These are phyloP conservation scores for Pleurotus sapidus DNA, from an alignment of 768 basidiomycete species.

Conservation along the genomic window DNA sequence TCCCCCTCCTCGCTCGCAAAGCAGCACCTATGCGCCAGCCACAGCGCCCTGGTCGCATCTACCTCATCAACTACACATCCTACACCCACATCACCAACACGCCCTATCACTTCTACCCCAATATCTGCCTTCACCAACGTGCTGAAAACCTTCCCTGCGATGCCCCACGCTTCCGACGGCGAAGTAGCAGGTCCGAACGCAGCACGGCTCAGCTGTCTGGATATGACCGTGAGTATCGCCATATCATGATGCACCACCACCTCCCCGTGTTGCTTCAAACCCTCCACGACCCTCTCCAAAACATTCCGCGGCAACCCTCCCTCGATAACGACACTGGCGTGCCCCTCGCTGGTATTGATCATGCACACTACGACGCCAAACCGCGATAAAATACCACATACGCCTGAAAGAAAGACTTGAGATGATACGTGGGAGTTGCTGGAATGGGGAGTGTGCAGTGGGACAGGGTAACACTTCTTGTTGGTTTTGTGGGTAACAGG, in stretches of 20 bases:
- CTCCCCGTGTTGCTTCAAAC: not conserved
- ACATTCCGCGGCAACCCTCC: not conserved
- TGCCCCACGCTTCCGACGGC: not conserved
- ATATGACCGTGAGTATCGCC: not conserved
- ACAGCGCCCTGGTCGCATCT: not conserved
- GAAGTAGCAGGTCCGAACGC: not conserved
- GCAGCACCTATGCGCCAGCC: conserved; percentile 5
- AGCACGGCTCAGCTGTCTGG: not conserved
- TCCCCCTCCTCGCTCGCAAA: not conserved
- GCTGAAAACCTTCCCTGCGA: not conserved
- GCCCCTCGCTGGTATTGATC: conserved; percentile 2
- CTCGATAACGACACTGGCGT: conserved; percentile 4
- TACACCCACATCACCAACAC: conserved; percentile 3
- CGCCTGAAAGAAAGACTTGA: not conserved
- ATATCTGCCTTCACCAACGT: not conserved
- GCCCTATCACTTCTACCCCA: not conserved
- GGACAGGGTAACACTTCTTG: not conserved
- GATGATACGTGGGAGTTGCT: too few species aligned
- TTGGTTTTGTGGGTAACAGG: too few species aligned
- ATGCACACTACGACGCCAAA: conserved; percentile 1
- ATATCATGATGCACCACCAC: conserved; percentile 3
- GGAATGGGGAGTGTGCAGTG: not conserved
- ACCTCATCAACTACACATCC: conserved; percentile 5
- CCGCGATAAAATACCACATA: not conserved
- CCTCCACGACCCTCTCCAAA: not conserved